Conservation (phyloP, 1,139 yeast species). For the Blastobotrys illinoisensis region DNA sequence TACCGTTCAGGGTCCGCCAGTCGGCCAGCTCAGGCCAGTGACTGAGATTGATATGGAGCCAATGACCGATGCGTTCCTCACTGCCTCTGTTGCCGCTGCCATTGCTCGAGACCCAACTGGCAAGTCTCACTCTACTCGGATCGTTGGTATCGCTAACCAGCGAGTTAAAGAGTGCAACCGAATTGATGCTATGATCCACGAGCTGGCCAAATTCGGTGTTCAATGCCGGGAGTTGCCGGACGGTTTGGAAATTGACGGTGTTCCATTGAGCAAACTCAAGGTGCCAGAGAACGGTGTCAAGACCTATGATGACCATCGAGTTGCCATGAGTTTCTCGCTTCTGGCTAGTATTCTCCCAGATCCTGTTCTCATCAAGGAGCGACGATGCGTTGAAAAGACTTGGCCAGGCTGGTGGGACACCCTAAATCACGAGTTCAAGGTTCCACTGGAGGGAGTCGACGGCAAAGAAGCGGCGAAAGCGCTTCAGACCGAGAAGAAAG, state of each 20-base stretch:
- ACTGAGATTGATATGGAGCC: slow-evolving; percentile 94
- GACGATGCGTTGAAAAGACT: slow-evolving; percentile 92
- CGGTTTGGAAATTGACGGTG: slow-evolving; percentile 82
- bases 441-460: slow-evolving; percentile 53
- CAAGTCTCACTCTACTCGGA: slow-evolving; percentile 51
- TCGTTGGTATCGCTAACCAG: slow-evolving; percentile 95
- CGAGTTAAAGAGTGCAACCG: slow-evolving; percentile 96
- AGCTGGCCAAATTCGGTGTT: slow-evolving; percentile 88
- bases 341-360: slow-evolving; percentile 55
- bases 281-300: slow-evolving; percentile 50
- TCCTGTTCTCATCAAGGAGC: slow-evolving; percentile 68
- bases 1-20: slow-evolving; percentile 84
- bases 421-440: slow-evolving; percentile 63
- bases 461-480: slow-evolving; percentile 4
- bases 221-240: slow-evolving; percentile 78
- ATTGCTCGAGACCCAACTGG: slow-evolving; percentile 49
- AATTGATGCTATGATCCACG: slow-evolving; percentile 88
- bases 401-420: slow-evolving; percentile 99
- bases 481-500: slow-evolving; percentile 1
- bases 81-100: slow-evolving; percentile 96
- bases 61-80: slow-evolving; percentile 97
- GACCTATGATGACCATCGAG: slow-evolving; percentile 94
- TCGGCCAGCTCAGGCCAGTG: slow-evolving; percentile 63
- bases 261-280: slow-evolving; percentile 35
- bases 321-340: slow-evolving; percentile 94